Base-by-base conservation (phyloP, 1,284 basidiomycete genomes). In the Phellopilus nigrolimitatus region DNA sequence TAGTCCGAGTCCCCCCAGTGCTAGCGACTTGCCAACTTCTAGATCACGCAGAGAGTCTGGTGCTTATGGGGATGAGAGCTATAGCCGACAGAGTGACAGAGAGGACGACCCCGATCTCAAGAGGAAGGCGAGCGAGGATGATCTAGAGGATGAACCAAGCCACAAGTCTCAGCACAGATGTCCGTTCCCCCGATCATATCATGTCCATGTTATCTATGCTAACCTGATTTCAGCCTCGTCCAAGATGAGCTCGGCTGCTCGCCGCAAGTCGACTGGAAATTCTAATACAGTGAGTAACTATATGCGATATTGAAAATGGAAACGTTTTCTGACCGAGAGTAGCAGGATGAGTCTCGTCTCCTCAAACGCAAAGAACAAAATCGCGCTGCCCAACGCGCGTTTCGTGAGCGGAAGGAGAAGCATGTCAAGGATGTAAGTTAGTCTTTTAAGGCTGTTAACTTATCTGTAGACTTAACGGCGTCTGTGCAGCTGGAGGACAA, bases 331-430 rank as follows among this genome's bases (percentile, higher is more conserved):
- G 50, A 42, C 51, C 50, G 27, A 17, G 49, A 61, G 15, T 71
- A n/a, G 21, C 8, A 88, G 69, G 88, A 91, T 57, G 88, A 90
- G 60, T 67, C 74, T 7, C 78, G 87, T 19, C 68, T 90, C 3
- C 57, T 88, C 56, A 91, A 90, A 62, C 82, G 88, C 56, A 92
- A 92, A 67, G 89, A 91, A 61, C 88, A 92, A 66, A 92, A 92
- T 59, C 75, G 88, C 44, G 89, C 89, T 1, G 88, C 88, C 9
- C 89, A 92, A 64, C 78, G 88, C 49, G 89, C 89, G 0, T 92
- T 91, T 69, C 74, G 88, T 43, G 88, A 91, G 65, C 79, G 89
- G 51, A 91, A 91, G 69, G 88, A 92, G 68, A 89, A 88, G 61
- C 89, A 91, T 68, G 89, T 91, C 55, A 87, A 87, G 65, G 89